Evolutionary conservation across 1,284 basidiomycete genomes (phyloP), one percentile per base, ranked within the genome.

Genomic region (Sporisorium iseilematis-ciliati): DNA sequence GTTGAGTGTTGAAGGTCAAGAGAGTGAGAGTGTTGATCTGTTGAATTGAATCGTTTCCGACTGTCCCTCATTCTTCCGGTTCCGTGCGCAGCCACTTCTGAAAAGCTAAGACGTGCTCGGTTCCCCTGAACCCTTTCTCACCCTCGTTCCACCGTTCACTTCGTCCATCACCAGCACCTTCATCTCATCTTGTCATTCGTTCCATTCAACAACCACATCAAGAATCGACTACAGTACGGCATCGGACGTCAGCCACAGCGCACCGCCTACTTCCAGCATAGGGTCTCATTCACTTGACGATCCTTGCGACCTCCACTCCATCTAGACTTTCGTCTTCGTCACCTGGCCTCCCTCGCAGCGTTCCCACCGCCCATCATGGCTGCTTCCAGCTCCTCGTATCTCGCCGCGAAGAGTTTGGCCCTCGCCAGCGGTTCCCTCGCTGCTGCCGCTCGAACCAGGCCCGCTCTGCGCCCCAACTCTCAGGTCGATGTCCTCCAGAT

Each of bases 401-500:
- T 75, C 18, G 52, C 64, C 10, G 57, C 57, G 21, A 75, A 67
- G 61, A 53, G 73, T 53, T n/a, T 76, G 46, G 61, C 77, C 12
- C 70, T 70, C 56, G 77, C 77, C 29, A 69, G 65, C 20, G 65
- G 66, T 45, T 72, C 68, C 2, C 56, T 78, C 14, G 62, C 57
- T 18, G 73, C 74, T 21, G 69, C 77, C 8, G 65, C 61, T 40
- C 45, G 64, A 26, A 54, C 63, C 26, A 61, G 64, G 43, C 73
- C 65, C 20, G 35, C 60, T 2, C 42, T 67, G 42, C 69, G 62
- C 26, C 66, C 65, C 16, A 33, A 26, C 25, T 57, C 20, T 35
- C 77, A 78, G 57, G n/a, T 54, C 46, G 77, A 78, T 20, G 65
- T 78, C 14, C 64, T 78, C 31, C 64, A 75, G 21, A 65, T 76